Percentiles rank a stretch among this genome's conserved stretches.
Evolutionary conservation across 352 stramenopile genomes (phyloP).

Genomic region (Globisporangium perplexum): DNA sequence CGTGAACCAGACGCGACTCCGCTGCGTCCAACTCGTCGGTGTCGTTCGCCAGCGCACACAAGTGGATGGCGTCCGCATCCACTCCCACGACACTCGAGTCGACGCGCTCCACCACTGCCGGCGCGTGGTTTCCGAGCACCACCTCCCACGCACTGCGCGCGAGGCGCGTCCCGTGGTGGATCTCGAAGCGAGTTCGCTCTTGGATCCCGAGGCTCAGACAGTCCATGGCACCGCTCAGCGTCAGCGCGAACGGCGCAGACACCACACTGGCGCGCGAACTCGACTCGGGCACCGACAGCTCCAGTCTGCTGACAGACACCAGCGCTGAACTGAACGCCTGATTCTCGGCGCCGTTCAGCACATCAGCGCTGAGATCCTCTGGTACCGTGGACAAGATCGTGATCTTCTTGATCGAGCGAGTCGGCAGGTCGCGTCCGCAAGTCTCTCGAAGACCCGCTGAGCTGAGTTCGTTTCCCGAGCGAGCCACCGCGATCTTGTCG

Average conservation of each 20-base stretch:
- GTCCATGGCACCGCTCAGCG: slow-evolving; percentile 11
- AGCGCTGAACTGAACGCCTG: background rate
- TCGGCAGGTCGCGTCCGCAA: background rate
- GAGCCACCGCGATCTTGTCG: slow-evolving; percentile 17
- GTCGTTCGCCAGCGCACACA: slow-evolving; percentile 19
- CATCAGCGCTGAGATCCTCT: slow-evolving; percentile 7
- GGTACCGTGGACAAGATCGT: slow-evolving; percentile 20
- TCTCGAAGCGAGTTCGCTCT: slow-evolving; percentile 9
- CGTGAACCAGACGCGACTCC: background rate
- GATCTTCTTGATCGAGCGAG: slow-evolving; percentile 14
- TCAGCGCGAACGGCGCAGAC: slow-evolving; percentile 8
- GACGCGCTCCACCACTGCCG: slow-evolving; percentile 16
- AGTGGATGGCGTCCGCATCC: slow-evolving; percentile 18
- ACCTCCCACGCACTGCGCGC: slow-evolving; percentile 1
- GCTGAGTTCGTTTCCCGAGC: background rate
- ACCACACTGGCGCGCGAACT: slow-evolving; percentile 5
- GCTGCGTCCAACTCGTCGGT: background rate
- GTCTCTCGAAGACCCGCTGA: slow-evolving; percentile 4
- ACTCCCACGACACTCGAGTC: slow-evolving; percentile 32
- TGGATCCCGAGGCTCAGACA: slow-evolving; percentile 10
- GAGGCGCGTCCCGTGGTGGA: slow-evolving; percentile 2
- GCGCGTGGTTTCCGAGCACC: slow-evolving; percentile 2
- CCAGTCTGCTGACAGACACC: slow-evolving; percentile 13
- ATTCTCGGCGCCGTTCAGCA: background rate
- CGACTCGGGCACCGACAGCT: slow-evolving; percentile 8